Percentiles rank a stretch among this genome's conserved stretches.
Conservation (phyloP, 2,329 filamentous ascomycete species). For the Xylariales sp. region DNA sequence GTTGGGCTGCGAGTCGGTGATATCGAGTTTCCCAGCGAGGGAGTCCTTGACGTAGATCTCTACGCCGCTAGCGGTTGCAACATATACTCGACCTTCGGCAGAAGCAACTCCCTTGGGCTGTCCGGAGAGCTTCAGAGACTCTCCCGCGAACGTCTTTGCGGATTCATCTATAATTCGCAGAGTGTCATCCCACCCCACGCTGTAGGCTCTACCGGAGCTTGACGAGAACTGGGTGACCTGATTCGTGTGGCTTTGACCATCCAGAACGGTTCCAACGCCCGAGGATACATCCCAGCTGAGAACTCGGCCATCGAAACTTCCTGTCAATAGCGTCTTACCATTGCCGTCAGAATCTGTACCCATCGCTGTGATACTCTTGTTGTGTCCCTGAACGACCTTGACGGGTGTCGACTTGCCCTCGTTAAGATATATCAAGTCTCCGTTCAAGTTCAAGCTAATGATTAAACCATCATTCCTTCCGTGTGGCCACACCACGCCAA, state of each 20-base stretch:
- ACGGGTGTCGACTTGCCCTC: conserved; percentile 66
- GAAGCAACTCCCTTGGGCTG: conserved; percentile 62
- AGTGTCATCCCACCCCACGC: conserved; percentile 91
- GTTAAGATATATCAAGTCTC: conserved; percentile 84
- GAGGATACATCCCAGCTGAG: conserved; percentile 75
- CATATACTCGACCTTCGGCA: conserved; percentile 37
- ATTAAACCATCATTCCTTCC: conserved; percentile 81
- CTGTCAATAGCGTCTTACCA: conserved; percentile 71
- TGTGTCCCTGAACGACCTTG: conserved; percentile 77
- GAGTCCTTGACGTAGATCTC: conserved; percentile 56
- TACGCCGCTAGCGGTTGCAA: conserved; percentile 51
- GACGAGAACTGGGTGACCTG: conserved; percentile 75
- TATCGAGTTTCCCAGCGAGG: conserved; percentile 53
- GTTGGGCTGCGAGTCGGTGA: conserved; percentile 59
- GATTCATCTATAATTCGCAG: conserved; percentile 73
- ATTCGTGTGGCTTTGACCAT: conserved; percentile 80
- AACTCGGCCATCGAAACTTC: conserved; percentile 86
- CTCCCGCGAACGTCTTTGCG: conserved; percentile 70
- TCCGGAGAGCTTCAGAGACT: conserved; percentile 61
- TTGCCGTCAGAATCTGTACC: conserved; percentile 51
- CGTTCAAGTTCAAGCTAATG: conserved; percentile 83
- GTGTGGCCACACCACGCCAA: conserved; percentile 86
- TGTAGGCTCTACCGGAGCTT: conserved; percentile 64
- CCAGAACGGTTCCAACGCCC: conserved; percentile 66
- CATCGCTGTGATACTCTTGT: conserved; percentile 84